phyloP scores from a whole-genome alignment of 257 asterid genomes.

The Henckelia pumila region DNA sequence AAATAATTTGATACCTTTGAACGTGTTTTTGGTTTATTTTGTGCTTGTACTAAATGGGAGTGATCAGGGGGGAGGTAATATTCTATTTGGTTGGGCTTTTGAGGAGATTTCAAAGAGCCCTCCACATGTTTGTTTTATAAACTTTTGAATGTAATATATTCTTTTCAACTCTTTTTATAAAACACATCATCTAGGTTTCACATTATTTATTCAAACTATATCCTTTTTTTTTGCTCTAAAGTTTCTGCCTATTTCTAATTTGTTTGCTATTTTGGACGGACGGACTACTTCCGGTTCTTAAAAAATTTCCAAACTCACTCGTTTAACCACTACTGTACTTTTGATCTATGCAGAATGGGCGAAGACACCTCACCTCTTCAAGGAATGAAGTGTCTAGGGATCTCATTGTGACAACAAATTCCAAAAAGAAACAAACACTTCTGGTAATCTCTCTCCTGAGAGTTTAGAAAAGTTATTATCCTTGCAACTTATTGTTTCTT shows the following conservation, averaged over 20 bases:
- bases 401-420: slow-evolving; percentile 73
- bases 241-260: background rate
- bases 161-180: background rate
- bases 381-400: slow-evolving; percentile 98
- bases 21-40: background rate
- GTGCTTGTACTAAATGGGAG: background rate
- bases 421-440: slow-evolving; percentile 88
- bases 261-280: background rate
- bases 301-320: background rate
- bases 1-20: slow-evolving; percentile 2
- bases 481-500: slow-evolving; percentile 22
- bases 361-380: slow-evolving; percentile 91
- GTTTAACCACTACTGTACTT: slow-evolving; percentile 1
- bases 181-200: background rate
- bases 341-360: slow-evolving; percentile 78
- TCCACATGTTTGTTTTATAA: background rate
- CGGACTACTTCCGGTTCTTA: background rate
- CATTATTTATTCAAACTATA: background rate
- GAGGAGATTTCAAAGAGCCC: background rate
- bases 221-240: too few species aligned
- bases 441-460: slow-evolving; percentile 56
- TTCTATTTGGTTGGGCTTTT: too few species aligned
- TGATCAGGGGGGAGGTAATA: background rate
- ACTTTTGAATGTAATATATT: background rate
- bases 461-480: slow-evolving; percentile 25